These are phyloP conservation scores for Isoetes taiwanensis DNA, from an alignment of 75 land plant species.

Conservation along the genomic window DNA sequence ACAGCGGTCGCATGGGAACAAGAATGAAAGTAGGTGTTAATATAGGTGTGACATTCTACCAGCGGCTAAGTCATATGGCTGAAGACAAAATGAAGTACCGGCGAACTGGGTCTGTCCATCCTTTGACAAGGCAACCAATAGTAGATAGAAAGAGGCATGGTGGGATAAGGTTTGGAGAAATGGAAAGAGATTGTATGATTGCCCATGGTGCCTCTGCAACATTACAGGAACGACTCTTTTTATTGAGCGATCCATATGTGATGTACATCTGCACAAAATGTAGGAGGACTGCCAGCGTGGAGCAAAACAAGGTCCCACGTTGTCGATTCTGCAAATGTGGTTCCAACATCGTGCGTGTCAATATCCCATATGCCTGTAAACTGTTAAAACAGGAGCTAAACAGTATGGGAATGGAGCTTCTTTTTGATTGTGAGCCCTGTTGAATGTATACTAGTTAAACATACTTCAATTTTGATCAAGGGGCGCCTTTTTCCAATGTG, in stretches of 20 bases:
- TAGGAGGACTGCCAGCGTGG: constrained; percentile 3
- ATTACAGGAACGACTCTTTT: constrained; percentile 63
- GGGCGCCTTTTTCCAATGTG: no score
- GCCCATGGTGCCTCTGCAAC: constrained; percentile 81
- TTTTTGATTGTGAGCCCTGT: constrained; percentile 44
- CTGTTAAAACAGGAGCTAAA: constrained; percentile 74
- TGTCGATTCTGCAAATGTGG: constrained; percentile 54
- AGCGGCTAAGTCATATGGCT: constrained; percentile 69
- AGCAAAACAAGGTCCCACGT: constrained; percentile 25
- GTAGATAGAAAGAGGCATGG: constrained; percentile 59
- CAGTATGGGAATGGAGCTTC: constrained; percentile 71
- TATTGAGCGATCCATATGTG: constrained; percentile 51
- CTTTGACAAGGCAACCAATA: constrained; percentile 74
- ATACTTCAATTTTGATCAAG: no score
- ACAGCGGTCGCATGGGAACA: constrained; percentile 59
- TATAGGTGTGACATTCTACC: constrained; percentile 72
- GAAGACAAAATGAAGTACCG: constrained; percentile 80
- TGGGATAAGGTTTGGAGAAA: constrained; percentile 82
- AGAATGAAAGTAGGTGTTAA: constrained; percentile 35
- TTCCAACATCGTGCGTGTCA: constrained; percentile 38
- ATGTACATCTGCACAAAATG: constrained; percentile 54
- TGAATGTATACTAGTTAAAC: no score
- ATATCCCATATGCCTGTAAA: constrained; percentile 84
- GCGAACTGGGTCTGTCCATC: constrained; percentile 67
- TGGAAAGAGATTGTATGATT: constrained; percentile 82